Base-by-base conservation (phyloP, 192 early-diverging fungal species). In the Jimgerdemannia lactiflua region DNA sequence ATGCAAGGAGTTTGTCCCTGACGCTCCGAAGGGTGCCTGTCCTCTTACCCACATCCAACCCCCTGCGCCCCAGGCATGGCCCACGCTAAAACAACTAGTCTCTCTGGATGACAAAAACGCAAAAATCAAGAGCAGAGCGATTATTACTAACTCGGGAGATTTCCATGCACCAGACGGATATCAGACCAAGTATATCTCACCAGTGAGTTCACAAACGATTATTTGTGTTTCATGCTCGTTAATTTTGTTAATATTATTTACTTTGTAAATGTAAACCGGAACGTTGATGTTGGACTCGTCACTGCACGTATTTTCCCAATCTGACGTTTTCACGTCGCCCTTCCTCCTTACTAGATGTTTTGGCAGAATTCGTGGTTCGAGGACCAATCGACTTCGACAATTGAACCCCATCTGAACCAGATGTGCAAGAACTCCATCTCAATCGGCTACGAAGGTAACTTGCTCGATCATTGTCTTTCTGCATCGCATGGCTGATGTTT, bases 11-110 rank as follows among this genome's bases (percentile, higher is more conserved):
- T 17, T 73, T 40, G 63, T 59, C 8, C 49, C 49, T 10, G 2
- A 59, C 49, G 49, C 49, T 14, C 6, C 6, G 49, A 59, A 59
- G 14, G 49, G 49, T 0, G 40, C 75, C 72, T 82, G 81, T 42
- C 77, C 77, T 4, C 76, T 78, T 67, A 75, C 78, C 39, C 74
- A 79, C 40, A 67, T 63, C 6, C 59, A 77, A n/a, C 65, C 54
- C 17, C 43, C 42, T 11, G 54, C 39, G 7, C 40, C 71, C 4
- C 20, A 20, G 4, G 41, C 39, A 18, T 82, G 75, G 59, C 77
- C 77, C 8, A 68, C 68, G 19, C 44, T 82, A 43, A 75, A 78
- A 40, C 71, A 78, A 39, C 29, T 82, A 17, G 75, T 82, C 39
- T 14, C 6, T 6, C 49, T 59, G 49, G 49, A 59, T 14, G 49